Conservation (phyloP, 108 stramenopile species). For the Skeletonema tropicum region DNA sequence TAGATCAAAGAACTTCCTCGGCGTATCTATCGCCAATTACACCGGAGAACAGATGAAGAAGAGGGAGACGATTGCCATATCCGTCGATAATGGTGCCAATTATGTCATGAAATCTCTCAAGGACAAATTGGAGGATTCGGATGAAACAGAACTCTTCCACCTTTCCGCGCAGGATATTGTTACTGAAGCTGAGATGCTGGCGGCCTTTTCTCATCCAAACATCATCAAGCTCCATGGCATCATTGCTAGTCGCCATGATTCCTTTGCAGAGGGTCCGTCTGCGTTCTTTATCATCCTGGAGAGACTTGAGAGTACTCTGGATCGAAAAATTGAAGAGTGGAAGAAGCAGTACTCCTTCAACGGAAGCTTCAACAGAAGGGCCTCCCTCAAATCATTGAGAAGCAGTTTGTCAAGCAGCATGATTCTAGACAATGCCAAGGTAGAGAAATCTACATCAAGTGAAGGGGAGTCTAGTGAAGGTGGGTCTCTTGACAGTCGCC, state of each 20-base stretch:
- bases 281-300: conserved; percentile 85
- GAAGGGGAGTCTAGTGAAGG: too few species aligned
- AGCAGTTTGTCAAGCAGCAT: conserved; percentile 15
- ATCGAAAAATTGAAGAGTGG: conserved; percentile 74
- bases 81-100: neutral
- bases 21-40: neutral
- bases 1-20: neutral
- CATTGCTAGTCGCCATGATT: neutral
- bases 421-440: conserved; percentile 21
- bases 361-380: too few species aligned
- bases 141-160: conserved; percentile 24
- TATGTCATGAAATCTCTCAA: conserved; percentile 8
- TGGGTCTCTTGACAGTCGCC: conserved; percentile 30
- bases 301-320: conserved; percentile 67
- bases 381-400: conserved; percentile 18
- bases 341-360: conserved; percentile 38
- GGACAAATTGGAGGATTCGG: neutral
- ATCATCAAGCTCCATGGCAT: conserved; percentile 5
- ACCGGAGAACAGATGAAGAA: neutral
- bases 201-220: conserved; percentile 1
- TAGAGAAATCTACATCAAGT: conserved; percentile 18
- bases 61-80: neutral
- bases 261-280: neutral
- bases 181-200: conserved; percentile 1
- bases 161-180: neutral